A percentile compares a stretch with the other conserved stretches of the same genome.
phyloP scores from a whole-genome alignment of 106 monocot species.

The Dioscorea alata region DNA sequence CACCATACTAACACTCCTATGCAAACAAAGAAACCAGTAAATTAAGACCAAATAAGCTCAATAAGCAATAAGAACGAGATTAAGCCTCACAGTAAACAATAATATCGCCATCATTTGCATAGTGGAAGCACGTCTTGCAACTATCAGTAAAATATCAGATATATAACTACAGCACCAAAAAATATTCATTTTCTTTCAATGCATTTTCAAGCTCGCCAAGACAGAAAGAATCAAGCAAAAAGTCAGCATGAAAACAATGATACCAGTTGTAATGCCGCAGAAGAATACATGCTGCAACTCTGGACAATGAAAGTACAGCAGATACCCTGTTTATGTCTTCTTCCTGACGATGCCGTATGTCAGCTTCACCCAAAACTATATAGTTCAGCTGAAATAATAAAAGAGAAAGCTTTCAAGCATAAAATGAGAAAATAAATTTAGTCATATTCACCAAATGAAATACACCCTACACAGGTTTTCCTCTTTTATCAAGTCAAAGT shows the following conservation, averaged over 20 bases:
- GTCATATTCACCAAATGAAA: too few relatives aligned
- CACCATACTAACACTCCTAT: slow-evolving; percentile 83
- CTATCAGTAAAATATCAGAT: too few relatives aligned
- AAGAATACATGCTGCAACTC: slow-evolving; percentile 53
- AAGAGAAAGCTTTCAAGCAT: background rate
- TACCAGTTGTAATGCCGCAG: slow-evolving; percentile 78
- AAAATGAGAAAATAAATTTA: too few relatives aligned
- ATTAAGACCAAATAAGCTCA: background rate
- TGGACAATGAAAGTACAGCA: slow-evolving; percentile 63
- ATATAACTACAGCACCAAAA: too few relatives aligned
- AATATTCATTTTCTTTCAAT: too few relatives aligned
- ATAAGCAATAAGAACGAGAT: too few relatives aligned
- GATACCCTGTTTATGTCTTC: slow-evolving; percentile 71
- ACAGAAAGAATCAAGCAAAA: background rate
- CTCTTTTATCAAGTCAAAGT: too few relatives aligned
- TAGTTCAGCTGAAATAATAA: slow-evolving; percentile 54
- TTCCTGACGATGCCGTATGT: slow-evolving; percentile 50
- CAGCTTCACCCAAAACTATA: slow-evolving; percentile 45
- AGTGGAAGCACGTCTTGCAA: too few relatives aligned
- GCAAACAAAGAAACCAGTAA: background rate
- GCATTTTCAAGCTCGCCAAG: too few relatives aligned
- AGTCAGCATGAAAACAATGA: background rate
- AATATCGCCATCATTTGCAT: too few relatives aligned
- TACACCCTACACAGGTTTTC: too few relatives aligned
- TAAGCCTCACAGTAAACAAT: too few relatives aligned